These are phyloP conservation scores for Wickerhamia fluorescens DNA, from an alignment of 805 yeast species.

Conservation along the genomic window DNA sequence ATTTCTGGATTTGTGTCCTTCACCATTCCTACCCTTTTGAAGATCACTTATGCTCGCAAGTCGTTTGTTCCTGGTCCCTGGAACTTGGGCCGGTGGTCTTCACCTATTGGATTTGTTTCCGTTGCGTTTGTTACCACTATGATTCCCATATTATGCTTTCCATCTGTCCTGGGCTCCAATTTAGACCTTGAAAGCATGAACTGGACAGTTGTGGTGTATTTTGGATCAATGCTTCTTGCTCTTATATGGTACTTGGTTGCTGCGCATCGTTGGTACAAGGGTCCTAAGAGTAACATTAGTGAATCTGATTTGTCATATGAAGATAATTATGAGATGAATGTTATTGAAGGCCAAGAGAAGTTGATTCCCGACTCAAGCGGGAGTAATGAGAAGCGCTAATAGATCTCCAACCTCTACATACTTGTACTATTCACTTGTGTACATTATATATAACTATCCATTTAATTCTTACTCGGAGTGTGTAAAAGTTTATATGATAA, in stretches of 20 bases:
- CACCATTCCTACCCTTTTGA: constrained; percentile 54
- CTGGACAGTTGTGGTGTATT: constrained; percentile 58
- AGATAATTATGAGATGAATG: constrained; percentile 11
- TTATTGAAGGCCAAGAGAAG: constrained; percentile 6
- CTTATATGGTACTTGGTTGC: constrained; percentile 42
- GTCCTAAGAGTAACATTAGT: constrained; percentile 51
- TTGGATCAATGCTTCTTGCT: constrained; percentile 51
- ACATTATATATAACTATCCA: too few relatives aligned
- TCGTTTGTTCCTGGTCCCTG: constrained; percentile 61
- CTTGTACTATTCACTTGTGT: too few relatives aligned
- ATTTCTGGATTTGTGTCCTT: constrained; percentile 63
- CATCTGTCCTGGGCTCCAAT: constrained; percentile 29
- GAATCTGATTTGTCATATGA: constrained; percentile 22
- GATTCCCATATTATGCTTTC: constrained; percentile 59
- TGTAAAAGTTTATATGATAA: too few relatives aligned
- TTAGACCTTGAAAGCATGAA: constrained; percentile 36
- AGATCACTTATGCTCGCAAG: constrained; percentile 47
- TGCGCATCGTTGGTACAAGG: constrained; percentile 55
- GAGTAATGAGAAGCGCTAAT: too few relatives aligned
- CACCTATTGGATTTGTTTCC: constrained; percentile 43
- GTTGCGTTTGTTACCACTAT: constrained; percentile 44
- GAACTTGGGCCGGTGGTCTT: constrained; percentile 49
- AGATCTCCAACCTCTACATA: too few relatives aligned
- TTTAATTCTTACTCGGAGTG: too few relatives aligned
- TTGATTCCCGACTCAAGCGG: too few relatives aligned